Evolutionary conservation across 768 basidiomycete species (phyloP).

Genomic region (Paxillus ammoniavirescens): DNA sequence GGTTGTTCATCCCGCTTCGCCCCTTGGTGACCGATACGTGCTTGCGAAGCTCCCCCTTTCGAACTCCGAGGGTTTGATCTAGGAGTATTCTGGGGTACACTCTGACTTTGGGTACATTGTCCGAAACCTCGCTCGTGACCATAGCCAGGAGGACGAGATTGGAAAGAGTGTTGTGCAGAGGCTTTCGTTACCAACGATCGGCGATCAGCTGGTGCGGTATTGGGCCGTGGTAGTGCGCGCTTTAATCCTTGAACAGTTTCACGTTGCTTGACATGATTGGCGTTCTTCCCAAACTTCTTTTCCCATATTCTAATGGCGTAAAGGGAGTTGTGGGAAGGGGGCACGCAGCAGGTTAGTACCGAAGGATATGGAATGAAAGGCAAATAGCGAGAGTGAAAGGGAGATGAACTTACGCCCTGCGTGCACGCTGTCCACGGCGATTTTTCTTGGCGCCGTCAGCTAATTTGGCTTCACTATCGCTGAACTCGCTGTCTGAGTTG

Average conservation of each 20-base stretch:
- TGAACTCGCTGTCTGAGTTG: slow-evolving; percentile 74
- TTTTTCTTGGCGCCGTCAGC: slow-evolving; percentile 73
- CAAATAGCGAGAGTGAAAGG: neutral
- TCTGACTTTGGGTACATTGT: neutral
- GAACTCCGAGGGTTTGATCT: neutral
- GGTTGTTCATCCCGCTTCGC: slow-evolving; percentile 28
- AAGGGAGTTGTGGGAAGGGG: slow-evolving; percentile 3
- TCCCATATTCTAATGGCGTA: slow-evolving; percentile 81
- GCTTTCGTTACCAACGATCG: slow-evolving; percentile 13
- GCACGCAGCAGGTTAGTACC: neutral
- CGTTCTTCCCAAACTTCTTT: slow-evolving; percentile 88
- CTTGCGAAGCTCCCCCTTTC: neutral
- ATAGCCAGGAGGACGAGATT: neutral
- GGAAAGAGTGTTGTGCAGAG: neutral
- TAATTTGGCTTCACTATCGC: slow-evolving; percentile 58
- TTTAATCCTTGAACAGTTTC: slow-evolving; percentile 23
- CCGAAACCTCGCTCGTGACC: neutral
- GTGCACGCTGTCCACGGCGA: slow-evolving; percentile 88
- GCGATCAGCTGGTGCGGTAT: slow-evolving; percentile 15
- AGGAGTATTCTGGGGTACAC: neutral
- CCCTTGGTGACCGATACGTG: neutral
- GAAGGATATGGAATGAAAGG: neutral
- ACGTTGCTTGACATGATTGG: slow-evolving; percentile 78
- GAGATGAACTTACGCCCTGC: slow-evolving; percentile 74
- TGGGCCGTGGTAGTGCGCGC: slow-evolving; percentile 8